A percentile compares a stretch with the other conserved stretches of the same genome.
Evolutionary conservation across 192 early-diverging fungal genomes (phyloP).

Genomic region (Funneliformis geosporum): DNA sequence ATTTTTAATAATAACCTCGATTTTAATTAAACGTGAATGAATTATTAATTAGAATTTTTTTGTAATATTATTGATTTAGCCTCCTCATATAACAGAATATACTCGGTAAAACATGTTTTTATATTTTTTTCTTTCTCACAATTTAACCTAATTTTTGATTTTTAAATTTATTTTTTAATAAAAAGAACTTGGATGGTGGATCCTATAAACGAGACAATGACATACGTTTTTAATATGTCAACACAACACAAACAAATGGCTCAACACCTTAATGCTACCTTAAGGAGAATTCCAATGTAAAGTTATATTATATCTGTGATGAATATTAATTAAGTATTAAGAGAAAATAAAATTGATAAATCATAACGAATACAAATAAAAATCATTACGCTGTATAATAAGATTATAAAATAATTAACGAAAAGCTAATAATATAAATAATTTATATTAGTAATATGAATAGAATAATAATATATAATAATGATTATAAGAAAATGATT

Average conservation of each 20-base stretch:
- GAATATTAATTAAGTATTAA: neutral
- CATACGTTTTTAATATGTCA: constrained; percentile 19
- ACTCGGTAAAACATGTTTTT: constrained; percentile 1
- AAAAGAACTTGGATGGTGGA: constrained; percentile 12
- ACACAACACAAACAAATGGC: constrained; percentile 9
- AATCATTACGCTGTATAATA: no score
- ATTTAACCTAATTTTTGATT: neutral
- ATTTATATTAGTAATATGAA: no score
- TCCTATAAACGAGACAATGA: neutral
- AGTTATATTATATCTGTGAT: neutral
- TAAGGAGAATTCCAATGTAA: neutral
- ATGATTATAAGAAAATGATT: no score
- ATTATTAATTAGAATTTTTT: neutral
- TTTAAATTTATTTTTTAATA: no score
- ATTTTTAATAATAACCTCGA: neutral
- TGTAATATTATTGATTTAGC: neutral
- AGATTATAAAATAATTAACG: no score
- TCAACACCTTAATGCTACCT: constrained; percentile 6
- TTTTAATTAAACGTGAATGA: neutral
- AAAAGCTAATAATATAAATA: no score
- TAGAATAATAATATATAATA: no score
- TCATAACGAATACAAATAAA: no score
- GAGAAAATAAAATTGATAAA: neutral
- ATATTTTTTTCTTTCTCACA: neutral
- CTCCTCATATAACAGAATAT: constrained; percentile 16